Evolutionary conservation across 176 grass and related monocot genomes (phyloP).

Genomic region (Zizania latifolia): DNA sequence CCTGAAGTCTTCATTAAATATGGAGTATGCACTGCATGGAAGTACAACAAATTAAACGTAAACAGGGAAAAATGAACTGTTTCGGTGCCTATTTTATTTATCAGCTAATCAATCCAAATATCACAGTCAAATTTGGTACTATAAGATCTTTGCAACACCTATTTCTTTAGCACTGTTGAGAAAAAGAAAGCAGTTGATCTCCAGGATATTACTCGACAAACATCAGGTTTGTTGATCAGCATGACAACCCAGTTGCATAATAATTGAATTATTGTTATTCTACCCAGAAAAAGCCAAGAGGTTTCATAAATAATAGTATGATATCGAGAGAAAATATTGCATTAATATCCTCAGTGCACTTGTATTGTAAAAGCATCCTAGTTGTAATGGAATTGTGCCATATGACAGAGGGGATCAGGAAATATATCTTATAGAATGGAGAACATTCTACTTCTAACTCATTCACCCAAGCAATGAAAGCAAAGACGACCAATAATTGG

Average conservation of each 20-base stretch:
- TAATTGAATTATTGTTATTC: not conserved
- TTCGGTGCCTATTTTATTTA: not conserved
- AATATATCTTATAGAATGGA: not conserved
- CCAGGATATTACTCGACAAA: not conserved
- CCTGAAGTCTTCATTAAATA: slow-evolving; percentile 96
- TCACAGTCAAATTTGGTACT: not conserved
- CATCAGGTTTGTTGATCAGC: not conserved
- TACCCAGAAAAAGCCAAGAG: not conserved
- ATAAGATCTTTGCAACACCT: not conserved
- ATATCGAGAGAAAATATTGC: not conserved
- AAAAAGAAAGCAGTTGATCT: slow-evolving; percentile 1
- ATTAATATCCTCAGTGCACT: not conserved
- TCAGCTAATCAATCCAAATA: not conserved
- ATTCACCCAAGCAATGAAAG: not conserved
- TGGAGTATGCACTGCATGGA: slow-evolving; percentile 88
- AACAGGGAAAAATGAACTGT: not conserved
- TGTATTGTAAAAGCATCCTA: not conserved
- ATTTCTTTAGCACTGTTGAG: not conserved
- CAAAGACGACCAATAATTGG: not conserved
- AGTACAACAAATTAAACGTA: not conserved
- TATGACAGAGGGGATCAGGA: no score
- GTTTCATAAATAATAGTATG: not conserved
- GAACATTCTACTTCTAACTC: not conserved
- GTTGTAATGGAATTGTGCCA: no score
- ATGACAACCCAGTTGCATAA: not conserved